phyloP scores from a whole-genome alignment of 2,329 filamentous ascomycete species.

The Aspergillus unguis region DNA sequence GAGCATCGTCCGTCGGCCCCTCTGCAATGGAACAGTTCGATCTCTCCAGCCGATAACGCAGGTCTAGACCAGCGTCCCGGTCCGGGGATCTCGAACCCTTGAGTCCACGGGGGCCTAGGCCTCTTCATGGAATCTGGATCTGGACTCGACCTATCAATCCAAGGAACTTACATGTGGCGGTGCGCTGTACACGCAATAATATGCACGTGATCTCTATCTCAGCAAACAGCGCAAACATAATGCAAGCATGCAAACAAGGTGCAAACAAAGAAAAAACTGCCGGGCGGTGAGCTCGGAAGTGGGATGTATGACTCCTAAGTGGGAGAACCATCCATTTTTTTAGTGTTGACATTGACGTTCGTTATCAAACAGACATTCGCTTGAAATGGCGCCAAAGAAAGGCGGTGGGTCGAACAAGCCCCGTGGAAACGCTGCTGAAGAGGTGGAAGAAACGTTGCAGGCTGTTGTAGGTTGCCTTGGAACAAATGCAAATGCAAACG shows the following conservation, averaged over 20 bases:
- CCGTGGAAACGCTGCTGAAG: constrained; percentile 49
- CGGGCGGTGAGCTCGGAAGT: constrained; percentile 10
- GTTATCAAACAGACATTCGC: constrained; percentile 1
- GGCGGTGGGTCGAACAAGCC: constrained; percentile 30
- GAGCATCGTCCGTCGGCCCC: background rate
- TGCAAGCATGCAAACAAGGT: constrained; percentile 2
- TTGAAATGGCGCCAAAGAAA: constrained; percentile 37
- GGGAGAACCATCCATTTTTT: background rate
- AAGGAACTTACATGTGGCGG: constrained; percentile 11
- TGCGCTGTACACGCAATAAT: background rate
- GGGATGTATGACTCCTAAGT: constrained; percentile 22
- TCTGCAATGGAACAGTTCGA: background rate
- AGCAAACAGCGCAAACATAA: constrained; percentile 21
- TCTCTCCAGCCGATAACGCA: constrained; percentile 9
- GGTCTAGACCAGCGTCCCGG: constrained; percentile 29
- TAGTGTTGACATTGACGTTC: background rate
- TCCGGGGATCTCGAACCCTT: constrained; percentile 14
- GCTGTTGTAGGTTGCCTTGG: constrained; percentile 52
- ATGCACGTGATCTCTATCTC: constrained; percentile 3
- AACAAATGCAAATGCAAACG: background rate
- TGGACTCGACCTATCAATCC: constrained; percentile 17
- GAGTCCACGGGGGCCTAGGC: constrained; percentile 31
- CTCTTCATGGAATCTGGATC: constrained; percentile 29
- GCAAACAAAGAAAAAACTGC: constrained; percentile 28
- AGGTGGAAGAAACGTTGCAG: constrained; percentile 61